Conservation (phyloP, 352 stramenopile genomes). For the Elongisporangium senticosum region DNA sequence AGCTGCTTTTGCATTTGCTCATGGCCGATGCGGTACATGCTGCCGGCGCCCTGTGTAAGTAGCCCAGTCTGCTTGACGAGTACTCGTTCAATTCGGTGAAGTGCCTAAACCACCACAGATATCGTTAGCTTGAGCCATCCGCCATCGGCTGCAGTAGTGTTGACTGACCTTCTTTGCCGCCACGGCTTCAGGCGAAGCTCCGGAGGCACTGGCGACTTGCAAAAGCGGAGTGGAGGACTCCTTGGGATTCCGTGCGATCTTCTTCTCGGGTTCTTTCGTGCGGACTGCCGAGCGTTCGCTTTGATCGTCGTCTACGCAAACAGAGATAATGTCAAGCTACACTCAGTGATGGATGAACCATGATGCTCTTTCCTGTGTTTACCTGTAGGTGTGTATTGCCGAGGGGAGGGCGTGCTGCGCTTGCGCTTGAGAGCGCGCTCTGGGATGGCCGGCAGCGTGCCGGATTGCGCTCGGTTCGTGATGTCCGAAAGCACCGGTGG, state of each 20-base stretch:
- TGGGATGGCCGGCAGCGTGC: neutral
- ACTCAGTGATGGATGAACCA: too few relatives aligned
- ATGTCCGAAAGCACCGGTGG: constrained; percentile 43
- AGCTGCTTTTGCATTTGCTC: constrained; percentile 22
- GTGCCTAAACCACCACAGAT: neutral
- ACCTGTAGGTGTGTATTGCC: neutral
- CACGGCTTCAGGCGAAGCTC: neutral
- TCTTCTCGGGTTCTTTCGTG: neutral
- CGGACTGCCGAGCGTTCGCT: neutral
- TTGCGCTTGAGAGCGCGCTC: neutral
- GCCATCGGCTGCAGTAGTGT: neutral
- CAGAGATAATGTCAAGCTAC: too few relatives aligned
- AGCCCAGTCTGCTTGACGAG: constrained; percentile 21
- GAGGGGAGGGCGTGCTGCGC: neutral
- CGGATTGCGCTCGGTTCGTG: constrained; percentile 40
- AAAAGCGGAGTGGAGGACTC: neutral
- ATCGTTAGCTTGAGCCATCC: neutral
- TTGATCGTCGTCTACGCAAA: neutral
- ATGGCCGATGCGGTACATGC: constrained; percentile 10
- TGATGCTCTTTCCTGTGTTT: neutral
- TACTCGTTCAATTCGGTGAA: constrained; percentile 8
- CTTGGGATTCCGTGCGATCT: neutral
- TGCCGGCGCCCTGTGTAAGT: constrained; percentile 17
- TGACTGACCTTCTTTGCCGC: neutral
- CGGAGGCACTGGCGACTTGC: neutral